Percentiles rank a stretch among this genome's conserved stretches.
These are phyloP conservation scores for Neofusicoccum kwambonambiense DNA, from an alignment of 2,329 filamentous ascomycete genomes.

Conservation along the genomic window DNA sequence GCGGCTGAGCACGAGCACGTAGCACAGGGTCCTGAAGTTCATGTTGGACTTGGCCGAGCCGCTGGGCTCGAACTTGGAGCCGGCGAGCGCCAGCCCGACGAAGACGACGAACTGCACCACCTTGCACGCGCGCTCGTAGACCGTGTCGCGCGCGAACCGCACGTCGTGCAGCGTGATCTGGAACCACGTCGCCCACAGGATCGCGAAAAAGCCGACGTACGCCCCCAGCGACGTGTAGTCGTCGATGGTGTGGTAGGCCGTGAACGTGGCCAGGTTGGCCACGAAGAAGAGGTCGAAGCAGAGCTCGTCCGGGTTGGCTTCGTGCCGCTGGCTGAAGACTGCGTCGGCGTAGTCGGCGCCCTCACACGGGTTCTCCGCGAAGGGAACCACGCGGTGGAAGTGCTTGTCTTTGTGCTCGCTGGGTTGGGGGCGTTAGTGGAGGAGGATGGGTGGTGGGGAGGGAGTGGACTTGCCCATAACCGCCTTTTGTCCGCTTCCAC, in stretches of 20 bases:
- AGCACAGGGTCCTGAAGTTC: slow-evolving; percentile 38
- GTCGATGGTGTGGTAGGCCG: slow-evolving; percentile 40
- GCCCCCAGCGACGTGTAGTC: slow-evolving; percentile 32
- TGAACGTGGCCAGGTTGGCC: slow-evolving; percentile 41
- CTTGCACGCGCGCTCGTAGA: slow-evolving; percentile 40
- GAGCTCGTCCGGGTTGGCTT: slow-evolving; percentile 39
- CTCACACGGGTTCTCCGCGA: slow-evolving; percentile 35
- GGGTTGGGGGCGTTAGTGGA: background rate
- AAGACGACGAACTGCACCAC: slow-evolving; percentile 38
- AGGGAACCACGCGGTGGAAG: slow-evolving; percentile 34
- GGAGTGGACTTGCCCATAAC: background rate
- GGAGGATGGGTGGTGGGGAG: too few relatives aligned
- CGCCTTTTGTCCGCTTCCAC: background rate
- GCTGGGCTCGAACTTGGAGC: slow-evolving; percentile 35
- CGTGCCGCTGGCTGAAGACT: slow-evolving; percentile 39
- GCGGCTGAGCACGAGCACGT: slow-evolving; percentile 35
- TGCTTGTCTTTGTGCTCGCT: slow-evolving; percentile 21
- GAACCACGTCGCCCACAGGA: slow-evolving; percentile 40
- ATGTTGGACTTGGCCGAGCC: slow-evolving; percentile 11
- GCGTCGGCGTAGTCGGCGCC: slow-evolving; percentile 37
- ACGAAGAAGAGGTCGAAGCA: slow-evolving; percentile 38
- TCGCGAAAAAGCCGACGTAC: slow-evolving; percentile 40
- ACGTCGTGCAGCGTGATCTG: slow-evolving; percentile 41
- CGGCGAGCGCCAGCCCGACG: slow-evolving; percentile 37
- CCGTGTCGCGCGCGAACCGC: slow-evolving; percentile 38